A percentile compares a stretch with the other conserved stretches of the same genome.
Conservation (phyloP, 2,329 filamentous ascomycete genomes). For the Fusarium sp. region DNA sequence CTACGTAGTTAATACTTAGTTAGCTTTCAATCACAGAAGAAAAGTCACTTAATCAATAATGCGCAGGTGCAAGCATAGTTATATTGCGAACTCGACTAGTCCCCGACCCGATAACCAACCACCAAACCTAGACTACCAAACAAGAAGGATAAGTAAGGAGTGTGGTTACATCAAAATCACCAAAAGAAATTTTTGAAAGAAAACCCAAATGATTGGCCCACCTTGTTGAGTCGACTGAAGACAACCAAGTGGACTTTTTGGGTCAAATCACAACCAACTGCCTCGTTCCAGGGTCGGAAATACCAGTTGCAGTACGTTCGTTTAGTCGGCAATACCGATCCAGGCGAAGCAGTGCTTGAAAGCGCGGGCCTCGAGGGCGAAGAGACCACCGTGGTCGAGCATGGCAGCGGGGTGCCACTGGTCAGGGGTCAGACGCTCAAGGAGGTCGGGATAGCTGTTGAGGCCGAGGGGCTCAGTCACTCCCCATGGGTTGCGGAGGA, state of each 20-base stretch:
- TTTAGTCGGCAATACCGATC: slow-evolving; percentile 47
- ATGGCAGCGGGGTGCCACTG: slow-evolving; percentile 51
- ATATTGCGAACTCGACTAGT: background rate
- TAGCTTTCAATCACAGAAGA: background rate
- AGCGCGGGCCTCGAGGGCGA: slow-evolving; percentile 49
- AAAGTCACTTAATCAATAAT: background rate
- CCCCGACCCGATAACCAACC: background rate
- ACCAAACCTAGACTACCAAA: background rate
- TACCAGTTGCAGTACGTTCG: background rate
- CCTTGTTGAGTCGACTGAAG: background rate
- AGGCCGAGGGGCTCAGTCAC: slow-evolving; percentile 54
- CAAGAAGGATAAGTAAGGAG: background rate
- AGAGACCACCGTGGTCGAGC: slow-evolving; percentile 50
- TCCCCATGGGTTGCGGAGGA: slow-evolving; percentile 57
- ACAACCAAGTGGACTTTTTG: background rate
- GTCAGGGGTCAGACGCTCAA: slow-evolving; percentile 51
- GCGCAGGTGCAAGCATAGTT: background rate
- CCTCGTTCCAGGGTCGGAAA: background rate
- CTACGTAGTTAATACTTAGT: background rate
- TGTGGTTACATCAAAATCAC: background rate
- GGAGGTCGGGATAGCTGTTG: slow-evolving; percentile 52
- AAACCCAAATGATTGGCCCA: background rate
- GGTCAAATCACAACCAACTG: background rate
- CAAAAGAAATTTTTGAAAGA: background rate
- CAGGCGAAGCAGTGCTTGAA: slow-evolving; percentile 52